Evolutionary conservation across 108 stramenopile species (phyloP).

Genomic region (Cylindrotheca fusiformis): DNA sequence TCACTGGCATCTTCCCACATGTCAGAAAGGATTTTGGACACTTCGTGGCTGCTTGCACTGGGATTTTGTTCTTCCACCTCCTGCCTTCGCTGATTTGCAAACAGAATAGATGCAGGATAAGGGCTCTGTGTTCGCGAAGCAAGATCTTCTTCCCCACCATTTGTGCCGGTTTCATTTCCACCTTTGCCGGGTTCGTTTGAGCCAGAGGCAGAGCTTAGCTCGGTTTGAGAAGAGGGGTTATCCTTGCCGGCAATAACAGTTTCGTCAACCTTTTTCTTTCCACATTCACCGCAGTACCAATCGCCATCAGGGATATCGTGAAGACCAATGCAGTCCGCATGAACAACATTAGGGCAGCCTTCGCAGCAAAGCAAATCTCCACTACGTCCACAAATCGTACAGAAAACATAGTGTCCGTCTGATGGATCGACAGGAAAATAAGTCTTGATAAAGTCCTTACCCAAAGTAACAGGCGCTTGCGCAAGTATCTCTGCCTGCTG

Average conservation of each 20-base stretch:
- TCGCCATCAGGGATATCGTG: conserved; percentile 48
- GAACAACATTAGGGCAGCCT: conserved; percentile 53
- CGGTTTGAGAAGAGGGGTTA: no score
- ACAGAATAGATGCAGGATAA: conserved; percentile 11
- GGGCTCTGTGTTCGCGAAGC: conserved; percentile 1
- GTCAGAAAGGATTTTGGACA: conserved; percentile 14
- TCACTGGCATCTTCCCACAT: conserved; percentile 13
- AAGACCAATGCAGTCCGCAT: conserved; percentile 44
- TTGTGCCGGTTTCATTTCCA: neutral
- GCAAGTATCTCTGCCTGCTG: conserved; percentile 7
- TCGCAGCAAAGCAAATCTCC: conserved; percentile 64
- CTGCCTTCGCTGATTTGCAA: conserved; percentile 9
- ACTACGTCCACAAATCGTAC: conserved; percentile 51
- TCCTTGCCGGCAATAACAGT: no score
- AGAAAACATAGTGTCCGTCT: conserved; percentile 54
- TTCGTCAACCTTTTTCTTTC: neutral
- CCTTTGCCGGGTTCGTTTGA: neutral
- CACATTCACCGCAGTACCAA: conserved; percentile 56
- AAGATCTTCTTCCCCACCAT: neutral
- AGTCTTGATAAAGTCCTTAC: conserved; percentile 36
- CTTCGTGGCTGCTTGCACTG: conserved; percentile 3
- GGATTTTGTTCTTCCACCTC: conserved; percentile 10
- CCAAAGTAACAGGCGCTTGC: conserved; percentile 8
- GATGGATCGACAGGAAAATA: conserved; percentile 45
- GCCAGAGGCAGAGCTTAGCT: conserved; percentile 1